Evolutionary conservation across 129 eudicot genomes (phyloP).

Genomic region (Pulicaria dysenterica): DNA sequence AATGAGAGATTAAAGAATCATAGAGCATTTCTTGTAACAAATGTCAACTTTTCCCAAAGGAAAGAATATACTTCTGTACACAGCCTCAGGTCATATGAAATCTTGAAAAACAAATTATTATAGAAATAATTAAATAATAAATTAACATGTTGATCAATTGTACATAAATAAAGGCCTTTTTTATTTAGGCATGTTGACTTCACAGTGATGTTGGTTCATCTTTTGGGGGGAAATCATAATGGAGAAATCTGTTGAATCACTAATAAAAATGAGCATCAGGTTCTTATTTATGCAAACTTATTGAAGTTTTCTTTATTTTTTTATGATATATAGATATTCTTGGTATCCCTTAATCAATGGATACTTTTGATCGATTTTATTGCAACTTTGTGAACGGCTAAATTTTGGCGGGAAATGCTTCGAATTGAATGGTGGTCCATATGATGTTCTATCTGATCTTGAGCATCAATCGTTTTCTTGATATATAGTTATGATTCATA

Average conservation of each 20-base stretch:
- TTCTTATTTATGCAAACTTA: slow-evolving; percentile 38
- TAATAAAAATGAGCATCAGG: slow-evolving; percentile 28
- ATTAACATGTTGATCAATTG: neutral
- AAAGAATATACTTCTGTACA: slow-evolving; percentile 2
- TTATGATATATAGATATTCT: slow-evolving; percentile 29
- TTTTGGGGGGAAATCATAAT: slow-evolving; percentile 23
- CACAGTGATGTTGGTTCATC: slow-evolving; percentile 5
- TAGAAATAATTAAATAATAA: neutral
- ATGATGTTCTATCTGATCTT: slow-evolving; percentile 21
- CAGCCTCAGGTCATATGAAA: slow-evolving; percentile 7
- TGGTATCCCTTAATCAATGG: slow-evolving; percentile 17
- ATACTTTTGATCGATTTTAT: slow-evolving; percentile 16
- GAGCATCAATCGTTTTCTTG: slow-evolving; percentile 1
- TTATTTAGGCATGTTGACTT: slow-evolving; percentile 2
- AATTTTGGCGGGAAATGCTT: slow-evolving; percentile 14
- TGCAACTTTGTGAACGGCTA: neutral
- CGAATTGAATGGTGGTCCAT: slow-evolving; percentile 19
- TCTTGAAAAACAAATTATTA: neutral
- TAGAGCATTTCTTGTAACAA: slow-evolving; percentile 1
- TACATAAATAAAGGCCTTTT: slow-evolving; percentile 13
- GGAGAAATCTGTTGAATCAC: slow-evolving; percentile 23
- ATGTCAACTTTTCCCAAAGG: slow-evolving; percentile 24
- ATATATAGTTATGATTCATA: slow-evolving; percentile 16
- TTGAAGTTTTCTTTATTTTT: slow-evolving; percentile 14
- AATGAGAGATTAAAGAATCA: slow-evolving; percentile 9